Base-by-base conservation (phyloP, 2,329 filamentous ascomycete species). In the Onygenales sp. region DNA sequence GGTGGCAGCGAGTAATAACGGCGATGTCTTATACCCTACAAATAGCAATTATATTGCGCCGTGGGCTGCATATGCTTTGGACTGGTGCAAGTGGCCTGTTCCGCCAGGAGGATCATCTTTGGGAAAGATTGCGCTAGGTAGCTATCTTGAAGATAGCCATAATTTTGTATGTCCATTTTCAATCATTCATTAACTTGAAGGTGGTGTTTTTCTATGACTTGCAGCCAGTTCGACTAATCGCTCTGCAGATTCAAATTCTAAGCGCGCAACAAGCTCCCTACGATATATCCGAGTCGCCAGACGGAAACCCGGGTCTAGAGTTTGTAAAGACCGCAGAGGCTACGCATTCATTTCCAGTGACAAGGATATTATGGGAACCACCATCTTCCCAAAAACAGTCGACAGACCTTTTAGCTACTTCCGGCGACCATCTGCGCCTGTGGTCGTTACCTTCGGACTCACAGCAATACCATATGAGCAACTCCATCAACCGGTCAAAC, bases 31-130 rank as follows among this genome's bases (percentile, higher is more conserved):
- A 75, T 82, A 70, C 69, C 85, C 66, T 70, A 87, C 66, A 5
- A 94, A 92, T 58, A 95, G 89, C 76, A 96, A 92, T 68, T 95
- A 96, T 66, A 74, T 95, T 58, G 90, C 92, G 4, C 91, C 92
- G 0, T 98, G 93, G 89, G 86, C 90, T 11, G 85, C 95, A 53
- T 98, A 97, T 69, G 92, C 93, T 10, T 92, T 95, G 64, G 93
- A 98, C 73, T 98, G 93, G 93, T 98, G 93, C 76, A 98, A 98
- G 72, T 98, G 93, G 92, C 83, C 87, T 13, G 84, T 92, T 2
- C 83, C 89, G 42, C 64, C 84, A 72, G 63, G 84, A 39, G 68
- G 64, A 50, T 75, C 75, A 60, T 85, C 88, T 57, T 89, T 89
- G 3, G 93, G 93, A 41, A 97, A 97, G 72, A 81, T 98, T 62